Evolutionary conservation across 2,329 filamentous ascomycete species (phyloP).

Genomic region (Camillea tinctor): DNA sequence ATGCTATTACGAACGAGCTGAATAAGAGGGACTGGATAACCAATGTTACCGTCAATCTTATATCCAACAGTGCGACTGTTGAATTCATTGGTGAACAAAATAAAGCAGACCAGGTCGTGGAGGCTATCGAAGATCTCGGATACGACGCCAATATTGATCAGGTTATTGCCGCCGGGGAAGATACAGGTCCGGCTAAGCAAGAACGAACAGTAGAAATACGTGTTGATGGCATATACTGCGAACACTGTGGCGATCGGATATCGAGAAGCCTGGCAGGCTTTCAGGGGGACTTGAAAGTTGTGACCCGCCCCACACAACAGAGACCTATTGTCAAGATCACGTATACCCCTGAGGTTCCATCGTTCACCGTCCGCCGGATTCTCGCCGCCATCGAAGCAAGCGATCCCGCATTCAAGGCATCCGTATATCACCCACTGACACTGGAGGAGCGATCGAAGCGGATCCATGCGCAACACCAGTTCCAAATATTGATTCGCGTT

Average conservation of each 20-base stretch:
- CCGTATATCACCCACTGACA: slow-evolving; percentile 75
- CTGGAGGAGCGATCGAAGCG: slow-evolving; percentile 77
- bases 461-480: slow-evolving; percentile 70
- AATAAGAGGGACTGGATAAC: slow-evolving; percentile 57
- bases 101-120: slow-evolving; percentile 47
- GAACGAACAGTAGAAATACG: slow-evolving; percentile 61
- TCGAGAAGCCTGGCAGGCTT: slow-evolving; percentile 53
- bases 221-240: slow-evolving; percentile 73
- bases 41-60: slow-evolving; percentile 60
- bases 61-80: slow-evolving; percentile 65
- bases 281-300: slow-evolving; percentile 49
- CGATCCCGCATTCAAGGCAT: slow-evolving; percentile 65
- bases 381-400: slow-evolving; percentile 63
- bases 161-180: slow-evolving; percentile 38
- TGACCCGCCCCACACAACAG: slow-evolving; percentile 54
- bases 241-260: slow-evolving; percentile 65
- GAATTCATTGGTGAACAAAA: slow-evolving; percentile 48
- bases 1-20: slow-evolving; percentile 60
- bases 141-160: slow-evolving; percentile 63
- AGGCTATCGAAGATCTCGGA: slow-evolving; percentile 61
- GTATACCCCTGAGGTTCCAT: slow-evolving; percentile 67
- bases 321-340: slow-evolving; percentile 67
- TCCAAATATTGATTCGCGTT: slow-evolving; percentile 67
- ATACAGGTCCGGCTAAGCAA: slow-evolving; percentile 24
- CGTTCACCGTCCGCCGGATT: slow-evolving; percentile 74